phyloP scores from a whole-genome alignment of 148 eudicot species.

The Vaccinium myrtillus region DNA sequence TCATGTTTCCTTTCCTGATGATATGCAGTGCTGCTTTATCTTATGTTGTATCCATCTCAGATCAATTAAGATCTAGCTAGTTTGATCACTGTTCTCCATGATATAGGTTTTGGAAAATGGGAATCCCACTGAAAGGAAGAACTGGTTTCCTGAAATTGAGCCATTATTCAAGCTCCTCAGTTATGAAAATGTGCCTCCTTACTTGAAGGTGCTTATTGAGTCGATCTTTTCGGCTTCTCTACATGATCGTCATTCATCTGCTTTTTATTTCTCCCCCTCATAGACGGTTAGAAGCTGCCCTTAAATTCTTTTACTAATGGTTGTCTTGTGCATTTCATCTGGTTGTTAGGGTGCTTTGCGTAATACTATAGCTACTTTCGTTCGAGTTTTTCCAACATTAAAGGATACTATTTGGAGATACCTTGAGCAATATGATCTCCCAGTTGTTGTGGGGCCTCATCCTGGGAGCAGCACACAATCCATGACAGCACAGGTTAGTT shows the following conservation, averaged over 20 bases:
- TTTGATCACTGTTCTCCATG: slow-evolving; percentile 2
- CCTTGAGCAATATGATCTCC: slow-evolving; percentile 97
- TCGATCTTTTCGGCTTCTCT: background rate
- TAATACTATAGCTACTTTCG: slow-evolving; percentile 67
- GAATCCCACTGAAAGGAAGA: slow-evolving; percentile 68
- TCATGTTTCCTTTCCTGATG: background rate
- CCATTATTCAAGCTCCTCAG: slow-evolving; percentile 95
- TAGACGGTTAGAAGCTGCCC: slow-evolving; percentile 3
- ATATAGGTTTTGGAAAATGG: slow-evolving; percentile 82
- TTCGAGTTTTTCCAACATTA: slow-evolving; percentile 67
- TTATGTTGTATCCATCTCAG: background rate
- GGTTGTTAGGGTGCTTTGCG: slow-evolving; percentile 78
- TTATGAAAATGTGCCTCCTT: slow-evolving; percentile 95
- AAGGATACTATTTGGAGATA: slow-evolving; percentile 88
- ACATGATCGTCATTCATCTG: too few species aligned
- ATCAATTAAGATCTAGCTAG: background rate
- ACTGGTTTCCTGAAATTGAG: slow-evolving; percentile 96
- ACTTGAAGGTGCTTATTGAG: slow-evolving; percentile 64
- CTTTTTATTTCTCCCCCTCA: background rate
- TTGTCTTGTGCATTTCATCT: slow-evolving; percentile 17
- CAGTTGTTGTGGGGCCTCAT: slow-evolving; percentile 86
- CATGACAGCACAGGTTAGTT: slow-evolving; percentile 56
- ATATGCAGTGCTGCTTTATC: background rate
- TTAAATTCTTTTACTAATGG: slow-evolving; percentile 5
- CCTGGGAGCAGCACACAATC: slow-evolving; percentile 48